Evolutionary conservation across 2,329 filamentous ascomycete genomes (phyloP).

Genomic region (Metarhizium brunneum): DNA sequence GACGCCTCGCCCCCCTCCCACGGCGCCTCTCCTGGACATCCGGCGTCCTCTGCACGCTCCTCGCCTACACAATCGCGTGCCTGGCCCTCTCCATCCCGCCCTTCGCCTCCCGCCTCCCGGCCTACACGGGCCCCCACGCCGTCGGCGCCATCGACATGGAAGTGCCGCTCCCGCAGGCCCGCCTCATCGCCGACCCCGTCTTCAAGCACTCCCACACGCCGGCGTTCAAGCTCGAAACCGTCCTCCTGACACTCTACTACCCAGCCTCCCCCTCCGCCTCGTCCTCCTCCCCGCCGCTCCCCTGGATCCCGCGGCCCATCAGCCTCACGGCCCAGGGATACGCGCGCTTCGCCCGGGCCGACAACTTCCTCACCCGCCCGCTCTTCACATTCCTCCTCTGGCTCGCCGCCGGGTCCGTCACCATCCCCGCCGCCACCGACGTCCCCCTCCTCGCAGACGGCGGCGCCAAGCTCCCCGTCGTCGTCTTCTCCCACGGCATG

Average conservation of each 20-base stretch:
- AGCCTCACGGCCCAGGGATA: slow-evolving; percentile 36
- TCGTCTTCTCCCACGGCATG: slow-evolving; percentile 44
- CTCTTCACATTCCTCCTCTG: slow-evolving; percentile 33
- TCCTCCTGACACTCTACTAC: slow-evolving; percentile 42
- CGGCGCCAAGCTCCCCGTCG: slow-evolving; percentile 26
- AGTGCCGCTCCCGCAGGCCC: slow-evolving; percentile 26
- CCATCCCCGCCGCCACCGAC: slow-evolving; percentile 38
- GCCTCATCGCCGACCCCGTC: slow-evolving; percentile 20
- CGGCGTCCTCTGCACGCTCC: neutral
- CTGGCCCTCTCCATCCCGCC: slow-evolving; percentile 29
- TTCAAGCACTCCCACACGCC: slow-evolving; percentile 25
- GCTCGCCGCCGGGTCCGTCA: slow-evolving; percentile 31
- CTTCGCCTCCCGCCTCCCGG: slow-evolving; percentile 33
- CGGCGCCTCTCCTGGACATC: neutral
- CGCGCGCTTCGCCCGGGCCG: slow-evolving; percentile 33
- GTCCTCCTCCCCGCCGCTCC: slow-evolving; percentile 23
- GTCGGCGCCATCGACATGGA: slow-evolving; percentile 41
- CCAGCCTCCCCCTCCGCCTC: slow-evolving; percentile 18
- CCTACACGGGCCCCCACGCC: slow-evolving; percentile 32
- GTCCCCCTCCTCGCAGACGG: slow-evolving; percentile 22
- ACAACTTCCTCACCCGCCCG: slow-evolving; percentile 32
- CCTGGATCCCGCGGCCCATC: slow-evolving; percentile 36
- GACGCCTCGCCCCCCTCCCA: neutral
- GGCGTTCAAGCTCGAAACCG: slow-evolving; percentile 36
- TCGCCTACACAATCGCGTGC: slow-evolving; percentile 29